Evolutionary conservation across 2,329 filamentous ascomycete species (phyloP).

Genomic region (Fusarium napiforme): DNA sequence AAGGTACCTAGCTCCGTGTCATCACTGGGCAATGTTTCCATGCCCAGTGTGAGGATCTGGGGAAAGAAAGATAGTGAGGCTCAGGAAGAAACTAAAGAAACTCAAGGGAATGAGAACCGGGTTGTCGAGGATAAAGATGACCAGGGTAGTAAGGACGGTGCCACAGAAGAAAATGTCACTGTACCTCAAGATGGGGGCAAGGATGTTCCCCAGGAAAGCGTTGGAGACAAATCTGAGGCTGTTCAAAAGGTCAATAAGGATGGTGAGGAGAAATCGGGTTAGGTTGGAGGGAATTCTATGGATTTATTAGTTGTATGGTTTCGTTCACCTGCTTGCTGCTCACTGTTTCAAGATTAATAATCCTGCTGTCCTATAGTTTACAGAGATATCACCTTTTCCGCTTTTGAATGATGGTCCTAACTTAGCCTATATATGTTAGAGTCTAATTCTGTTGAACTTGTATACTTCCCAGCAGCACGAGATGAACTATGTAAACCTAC

Average conservation of each 20-base stretch:
- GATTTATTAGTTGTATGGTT: too few species aligned
- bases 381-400: background rate
- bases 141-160: background rate
- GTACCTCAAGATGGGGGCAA: background rate
- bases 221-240: background rate
- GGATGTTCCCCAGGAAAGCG: background rate
- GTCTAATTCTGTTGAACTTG: background rate
- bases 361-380: background rate
- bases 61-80: constrained; percentile 36
- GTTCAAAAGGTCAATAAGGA: background rate
- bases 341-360: background rate
- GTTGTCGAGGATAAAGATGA: background rate
- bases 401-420: background rate
- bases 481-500: background rate
- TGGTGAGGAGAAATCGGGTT: background rate
- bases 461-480: background rate
- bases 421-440: background rate
- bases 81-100: background rate
- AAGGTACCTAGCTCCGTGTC: constrained; percentile 45
- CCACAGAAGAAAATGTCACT: background rate
- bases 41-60: constrained; percentile 49
- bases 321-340: background rate
- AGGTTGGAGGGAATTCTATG: background rate
- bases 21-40: constrained; percentile 45
- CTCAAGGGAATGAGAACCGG: background rate